A percentile compares a stretch with the other conserved stretches of the same genome.
phyloP scores from a whole-genome alignment of 2,329 filamentous ascomycete species.

The Elsinoe arachidis region DNA sequence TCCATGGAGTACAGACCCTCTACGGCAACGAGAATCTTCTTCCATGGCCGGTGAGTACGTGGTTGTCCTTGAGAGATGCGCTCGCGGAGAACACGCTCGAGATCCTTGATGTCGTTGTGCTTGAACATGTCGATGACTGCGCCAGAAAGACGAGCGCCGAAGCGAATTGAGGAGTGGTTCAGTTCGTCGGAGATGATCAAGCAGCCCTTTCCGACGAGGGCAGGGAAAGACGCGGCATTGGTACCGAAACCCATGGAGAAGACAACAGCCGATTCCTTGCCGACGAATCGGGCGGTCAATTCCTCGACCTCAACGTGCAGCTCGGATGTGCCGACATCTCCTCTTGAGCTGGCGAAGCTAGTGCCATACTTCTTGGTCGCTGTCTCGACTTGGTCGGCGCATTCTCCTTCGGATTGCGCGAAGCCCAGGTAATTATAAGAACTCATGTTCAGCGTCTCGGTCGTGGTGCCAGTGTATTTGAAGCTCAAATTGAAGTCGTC shows the following conservation, averaged over 20 bases:
- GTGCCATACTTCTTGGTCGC: constrained; percentile 78
- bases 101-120: constrained; percentile 87
- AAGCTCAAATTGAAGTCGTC: constrained; percentile 89
- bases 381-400: constrained; percentile 85
- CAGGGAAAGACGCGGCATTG: constrained; percentile 86
- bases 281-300: constrained; percentile 81
- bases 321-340: constrained; percentile 79
- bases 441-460: constrained; percentile 95
- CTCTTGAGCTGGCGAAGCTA: constrained; percentile 69
- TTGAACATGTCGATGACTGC: constrained; percentile 95
- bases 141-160: constrained; percentile 85
- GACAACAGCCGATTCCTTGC: constrained; percentile 89
- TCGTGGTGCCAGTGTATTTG: constrained; percentile 78
- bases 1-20: constrained; percentile 99
- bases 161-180: constrained; percentile 95
- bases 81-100: constrained; percentile 80
- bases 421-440: constrained; percentile 99
- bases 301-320: constrained; percentile 82
- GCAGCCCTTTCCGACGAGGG: constrained; percentile 83
- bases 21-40: constrained; percentile 94
- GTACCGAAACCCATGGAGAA: constrained; percentile 99
- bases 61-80: constrained; percentile 94
- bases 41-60: constrained; percentile 97
- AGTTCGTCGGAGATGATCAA: constrained; percentile 94
- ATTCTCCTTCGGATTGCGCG: constrained; percentile 92